Conservation (phyloP, 192 early-diverging fungal species). For the Podila minutissima region DNA sequence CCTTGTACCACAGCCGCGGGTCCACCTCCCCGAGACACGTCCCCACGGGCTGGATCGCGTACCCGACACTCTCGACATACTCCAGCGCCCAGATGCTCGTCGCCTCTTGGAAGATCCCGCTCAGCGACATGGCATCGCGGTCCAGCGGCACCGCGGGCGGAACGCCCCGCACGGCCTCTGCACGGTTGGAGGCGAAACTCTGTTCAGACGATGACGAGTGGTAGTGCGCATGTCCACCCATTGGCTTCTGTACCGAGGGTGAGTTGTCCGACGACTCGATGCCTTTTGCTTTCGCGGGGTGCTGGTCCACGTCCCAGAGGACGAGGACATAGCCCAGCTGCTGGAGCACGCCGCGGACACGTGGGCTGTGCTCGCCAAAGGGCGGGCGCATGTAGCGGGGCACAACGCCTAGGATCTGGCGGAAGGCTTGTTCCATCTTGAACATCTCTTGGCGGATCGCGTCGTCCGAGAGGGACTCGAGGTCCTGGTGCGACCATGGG, state of each 20-base stretch:
- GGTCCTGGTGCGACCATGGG: slow-evolving; percentile 65
- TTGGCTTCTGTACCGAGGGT: background rate
- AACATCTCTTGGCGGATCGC: slow-evolving; percentile 59
- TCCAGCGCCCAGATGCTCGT: slow-evolving; percentile 42
- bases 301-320: slow-evolving; percentile 53
- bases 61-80: slow-evolving; percentile 35
- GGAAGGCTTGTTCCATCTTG: slow-evolving; percentile 59
- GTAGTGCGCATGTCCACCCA: slow-evolving; percentile 2
- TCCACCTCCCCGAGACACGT: slow-evolving; percentile 37
- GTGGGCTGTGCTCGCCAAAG: slow-evolving; percentile 37
- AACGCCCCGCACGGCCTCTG: slow-evolving; percentile 37
- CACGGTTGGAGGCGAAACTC: slow-evolving; percentile 20
- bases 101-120: slow-evolving; percentile 46
- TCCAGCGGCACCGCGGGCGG: slow-evolving; percentile 11
- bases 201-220: background rate
- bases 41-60: slow-evolving; percentile 30
- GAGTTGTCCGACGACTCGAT: background rate
- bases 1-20: slow-evolving; percentile 44
- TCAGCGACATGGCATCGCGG: slow-evolving; percentile 24
- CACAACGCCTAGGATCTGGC: slow-evolving; percentile 60
- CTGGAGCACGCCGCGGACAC: slow-evolving; percentile 14
- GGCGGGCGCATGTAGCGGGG: slow-evolving; percentile 73
- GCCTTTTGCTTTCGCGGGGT: background rate
- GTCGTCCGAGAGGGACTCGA: slow-evolving; percentile 51
- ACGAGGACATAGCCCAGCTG: slow-evolving; percentile 33